Evolutionary conservation across 495 filamentous ascomycete species (phyloP).

Genomic region (Penicillium flavigenum): DNA sequence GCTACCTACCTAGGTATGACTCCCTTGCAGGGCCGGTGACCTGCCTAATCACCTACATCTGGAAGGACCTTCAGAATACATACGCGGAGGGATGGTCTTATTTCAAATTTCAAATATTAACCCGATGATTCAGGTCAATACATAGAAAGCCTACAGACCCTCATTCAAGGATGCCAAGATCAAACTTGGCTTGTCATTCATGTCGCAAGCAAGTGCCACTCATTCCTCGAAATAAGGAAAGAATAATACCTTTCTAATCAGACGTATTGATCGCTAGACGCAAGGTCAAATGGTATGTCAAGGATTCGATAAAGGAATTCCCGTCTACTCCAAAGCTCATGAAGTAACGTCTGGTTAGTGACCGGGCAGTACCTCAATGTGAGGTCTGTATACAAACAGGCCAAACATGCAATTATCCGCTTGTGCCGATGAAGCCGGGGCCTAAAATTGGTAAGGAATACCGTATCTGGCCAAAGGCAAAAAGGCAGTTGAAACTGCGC

Average conservation of each 20-base stretch:
- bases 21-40: background rate
- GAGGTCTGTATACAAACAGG: background rate
- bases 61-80: too few species aligned
- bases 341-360: background rate
- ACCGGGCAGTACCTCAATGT: background rate
- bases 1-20: background rate
- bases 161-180: background rate
- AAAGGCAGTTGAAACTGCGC: background rate
- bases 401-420: background rate
- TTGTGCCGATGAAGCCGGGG: background rate
- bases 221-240: background rate
- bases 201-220: conserved; percentile 1
- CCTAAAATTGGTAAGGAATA: background rate
- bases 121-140: background rate
- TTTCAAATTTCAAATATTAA: background rate
- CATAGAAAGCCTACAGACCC: background rate
- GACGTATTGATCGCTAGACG: background rate
- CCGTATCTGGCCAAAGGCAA: background rate
- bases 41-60: too few species aligned
- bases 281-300: background rate
- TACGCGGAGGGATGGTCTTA: background rate
- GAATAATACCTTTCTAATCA: background rate
- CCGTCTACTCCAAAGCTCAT: too few species aligned
- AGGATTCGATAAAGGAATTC: background rate
- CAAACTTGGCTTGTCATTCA: background rate